A percentile compares a stretch with the other conserved stretches of the same genome.
These are phyloP conservation scores for Schrenkiella parvula DNA, from an alignment of 345 rosid genomes.

Conservation along the genomic window DNA sequence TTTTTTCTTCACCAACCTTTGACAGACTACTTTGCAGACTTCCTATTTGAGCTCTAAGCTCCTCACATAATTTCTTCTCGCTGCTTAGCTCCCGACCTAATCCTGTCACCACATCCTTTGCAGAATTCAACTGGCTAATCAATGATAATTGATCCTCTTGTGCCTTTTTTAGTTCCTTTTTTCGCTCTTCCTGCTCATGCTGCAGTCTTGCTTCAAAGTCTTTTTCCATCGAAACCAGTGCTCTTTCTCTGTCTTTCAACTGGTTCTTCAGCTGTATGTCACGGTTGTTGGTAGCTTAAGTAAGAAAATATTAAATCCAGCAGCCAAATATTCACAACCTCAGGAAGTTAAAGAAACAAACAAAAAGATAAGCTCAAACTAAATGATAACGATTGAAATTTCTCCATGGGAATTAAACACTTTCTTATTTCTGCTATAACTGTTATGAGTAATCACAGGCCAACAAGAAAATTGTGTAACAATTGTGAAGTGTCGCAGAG, in stretches of 20 bases:
- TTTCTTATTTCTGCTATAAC: not conserved
- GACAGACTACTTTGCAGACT: constrained; percentile 48
- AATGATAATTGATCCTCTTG: constrained; percentile 59
- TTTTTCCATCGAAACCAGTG: constrained; percentile 48
- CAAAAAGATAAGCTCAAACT: not conserved
- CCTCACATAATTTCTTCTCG: constrained; percentile 52
- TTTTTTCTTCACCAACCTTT: constrained; percentile 55
- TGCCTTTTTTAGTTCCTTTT: constrained; percentile 43
- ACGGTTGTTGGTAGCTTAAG: not conserved
- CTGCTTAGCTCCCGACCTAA: constrained; percentile 71
- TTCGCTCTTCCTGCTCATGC: constrained; percentile 58
- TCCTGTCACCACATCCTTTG: constrained; percentile 51
- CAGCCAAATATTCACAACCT: not conserved
- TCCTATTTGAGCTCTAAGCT: constrained; percentile 49
- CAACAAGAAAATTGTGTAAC: not conserved
- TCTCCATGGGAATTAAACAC: not conserved
- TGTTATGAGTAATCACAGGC: not conserved
- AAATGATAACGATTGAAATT: not conserved
- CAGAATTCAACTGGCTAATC: constrained; percentile 53
- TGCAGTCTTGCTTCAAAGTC: constrained; percentile 52
- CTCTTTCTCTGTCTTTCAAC: constrained; percentile 67
- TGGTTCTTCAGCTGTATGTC: constrained; percentile 52
- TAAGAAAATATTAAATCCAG: not conserved
- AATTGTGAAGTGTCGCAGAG: constrained; percentile 20
- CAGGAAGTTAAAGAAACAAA: not conserved